phyloP scores from a whole-genome alignment of 257 asterid species.

The Sherardia arvensis region DNA sequence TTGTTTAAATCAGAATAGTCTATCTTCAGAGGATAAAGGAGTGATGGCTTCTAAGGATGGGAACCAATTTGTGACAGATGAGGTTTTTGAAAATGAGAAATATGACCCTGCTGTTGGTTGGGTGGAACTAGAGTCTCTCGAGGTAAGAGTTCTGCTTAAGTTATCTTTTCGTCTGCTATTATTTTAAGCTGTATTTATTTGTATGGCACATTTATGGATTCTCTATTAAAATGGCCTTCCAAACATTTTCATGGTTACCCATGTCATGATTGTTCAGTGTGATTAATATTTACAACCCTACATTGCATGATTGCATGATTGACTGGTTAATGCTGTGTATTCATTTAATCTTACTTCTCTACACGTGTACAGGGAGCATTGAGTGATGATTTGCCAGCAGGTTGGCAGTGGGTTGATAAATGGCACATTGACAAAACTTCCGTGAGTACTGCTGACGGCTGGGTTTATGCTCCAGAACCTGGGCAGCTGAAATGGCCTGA shows the following conservation, averaged over 20 bases:
- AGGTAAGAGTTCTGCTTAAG: conserved; percentile 30
- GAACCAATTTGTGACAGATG: conserved; percentile 39
- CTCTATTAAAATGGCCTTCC: neutral
- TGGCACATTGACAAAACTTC: conserved; percentile 73
- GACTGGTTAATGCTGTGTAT: neutral
- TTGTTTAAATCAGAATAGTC: conserved; percentile 29
- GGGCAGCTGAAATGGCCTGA: conserved; percentile 79
- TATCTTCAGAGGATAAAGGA: conserved; percentile 21
- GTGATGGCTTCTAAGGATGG: conserved; percentile 23
- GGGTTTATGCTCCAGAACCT: conserved; percentile 82
- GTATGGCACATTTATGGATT: neutral
- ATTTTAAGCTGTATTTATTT: neutral
- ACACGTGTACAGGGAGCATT: conserved; percentile 42
- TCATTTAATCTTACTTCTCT: neutral
- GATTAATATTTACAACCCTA: neutral
- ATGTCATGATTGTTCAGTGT: neutral
- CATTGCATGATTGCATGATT: neutral
- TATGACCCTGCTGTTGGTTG: conserved; percentile 51
- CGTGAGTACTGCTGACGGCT: conserved; percentile 68
- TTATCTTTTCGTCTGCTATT: neutral
- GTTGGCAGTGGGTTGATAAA: conserved; percentile 82
- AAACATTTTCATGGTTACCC: neutral
- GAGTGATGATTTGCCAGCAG: conserved; percentile 59
- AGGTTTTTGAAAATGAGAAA: conserved; percentile 66
- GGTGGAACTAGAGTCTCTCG: conserved; percentile 46